phyloP scores from a whole-genome alignment of 2,329 filamentous ascomycete genomes.

The Purpureocillium lavendulum region DNA sequence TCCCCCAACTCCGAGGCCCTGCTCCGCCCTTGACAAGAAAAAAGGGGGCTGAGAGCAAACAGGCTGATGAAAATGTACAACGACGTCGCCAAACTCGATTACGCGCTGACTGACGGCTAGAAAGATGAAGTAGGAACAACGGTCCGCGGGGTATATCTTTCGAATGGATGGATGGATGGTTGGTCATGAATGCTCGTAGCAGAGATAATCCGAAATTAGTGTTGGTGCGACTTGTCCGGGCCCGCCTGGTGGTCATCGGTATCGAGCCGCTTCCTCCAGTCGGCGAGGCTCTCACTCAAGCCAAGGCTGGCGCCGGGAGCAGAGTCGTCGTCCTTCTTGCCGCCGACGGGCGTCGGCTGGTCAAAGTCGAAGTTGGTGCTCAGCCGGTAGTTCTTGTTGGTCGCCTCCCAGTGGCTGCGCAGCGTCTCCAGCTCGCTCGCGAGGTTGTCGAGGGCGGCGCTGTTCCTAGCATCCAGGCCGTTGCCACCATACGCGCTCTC shows the following conservation, averaged over 20 bases:
- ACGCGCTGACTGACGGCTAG: not conserved
- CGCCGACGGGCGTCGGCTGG: conserved; percentile 19
- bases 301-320: conserved; percentile 24
- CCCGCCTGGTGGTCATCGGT: conserved; percentile 28
- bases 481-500: conserved; percentile 56
- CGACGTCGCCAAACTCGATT: conserved; percentile 1
- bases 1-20: conserved; percentile 2
- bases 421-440: conserved; percentile 88
- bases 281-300: conserved; percentile 64
- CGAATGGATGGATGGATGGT: conserved; percentile 10
- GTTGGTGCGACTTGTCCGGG: conserved; percentile 18
- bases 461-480: conserved; percentile 42
- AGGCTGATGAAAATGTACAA: conserved; percentile 2
- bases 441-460: conserved; percentile 74
- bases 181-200: conserved; percentile 18
- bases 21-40: too few relatives aligned
- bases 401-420: conserved; percentile 88
- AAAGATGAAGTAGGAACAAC: not conserved
- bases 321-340: conserved; percentile 36
- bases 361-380: conserved; percentile 90
- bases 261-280: conserved; percentile 75
- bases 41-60: too few relatives aligned
- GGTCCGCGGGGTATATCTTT: conserved; percentile 15
- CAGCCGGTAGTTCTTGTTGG: conserved; percentile 88
- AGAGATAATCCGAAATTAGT: conserved; percentile 14